phyloP scores from a whole-genome alignment of 1,284 basidiomycete species.

The Trametes hirsuta region DNA sequence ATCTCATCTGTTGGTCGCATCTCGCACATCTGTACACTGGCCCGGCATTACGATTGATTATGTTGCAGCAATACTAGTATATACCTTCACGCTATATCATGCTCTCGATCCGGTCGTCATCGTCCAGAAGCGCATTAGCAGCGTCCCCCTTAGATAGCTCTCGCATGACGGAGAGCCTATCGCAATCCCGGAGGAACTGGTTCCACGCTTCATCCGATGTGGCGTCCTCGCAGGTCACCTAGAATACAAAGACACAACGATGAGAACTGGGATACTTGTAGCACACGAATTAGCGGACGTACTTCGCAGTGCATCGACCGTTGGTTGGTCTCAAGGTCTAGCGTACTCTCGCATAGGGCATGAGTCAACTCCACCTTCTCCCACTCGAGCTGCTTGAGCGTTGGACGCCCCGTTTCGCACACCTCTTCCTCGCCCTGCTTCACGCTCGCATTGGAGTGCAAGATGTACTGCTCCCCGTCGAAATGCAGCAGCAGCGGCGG shows the following conservation, averaged over 20 bases:
- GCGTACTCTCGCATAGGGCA: conserved; percentile 34
- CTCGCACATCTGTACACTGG: conserved; percentile 5
- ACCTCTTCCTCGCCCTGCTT: conserved; percentile 48
- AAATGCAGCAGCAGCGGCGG: conserved; percentile 54
- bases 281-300: background rate
- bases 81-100: conserved; percentile 13
- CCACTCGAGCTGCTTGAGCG: background rate
- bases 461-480: conserved; percentile 48
- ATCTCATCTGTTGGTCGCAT: background rate
- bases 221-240: conserved; percentile 53
- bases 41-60: conserved; percentile 16
- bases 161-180: conserved; percentile 43
- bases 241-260: conserved; percentile 3
- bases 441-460: conserved; percentile 53
- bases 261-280: background rate
- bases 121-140: background rate
- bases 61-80: conserved; percentile 17
- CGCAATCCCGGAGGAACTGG: conserved; percentile 56
- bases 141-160: conserved; percentile 19
- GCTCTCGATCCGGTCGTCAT: background rate
- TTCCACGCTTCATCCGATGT: conserved; percentile 50
- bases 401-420: conserved; percentile 5
- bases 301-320: conserved; percentile 61
- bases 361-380: conserved; percentile 3
- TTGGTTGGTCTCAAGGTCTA: conserved; percentile 61